Evolutionary conservation across 2,329 filamentous ascomycete genomes (phyloP), one percentile per base, ranked within the genome.

Genomic region (Trichoderma oligosporum): DNA sequence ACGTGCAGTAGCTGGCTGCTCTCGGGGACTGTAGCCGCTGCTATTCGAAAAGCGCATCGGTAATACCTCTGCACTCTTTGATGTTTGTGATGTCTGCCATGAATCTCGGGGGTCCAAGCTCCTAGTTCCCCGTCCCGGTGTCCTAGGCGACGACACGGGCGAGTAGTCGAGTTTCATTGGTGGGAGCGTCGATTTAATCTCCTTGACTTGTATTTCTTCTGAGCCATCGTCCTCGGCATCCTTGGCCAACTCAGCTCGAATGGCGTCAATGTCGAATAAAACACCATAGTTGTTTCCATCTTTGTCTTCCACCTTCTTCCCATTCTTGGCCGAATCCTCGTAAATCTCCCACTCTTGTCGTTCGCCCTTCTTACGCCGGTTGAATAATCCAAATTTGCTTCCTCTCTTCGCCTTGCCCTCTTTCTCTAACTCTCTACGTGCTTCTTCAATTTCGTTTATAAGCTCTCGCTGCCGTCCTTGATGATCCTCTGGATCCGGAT

Each of bases 291-390:
- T 85, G 57, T 72, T 80, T 4, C 77, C 76, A 7, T 77, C 73
- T 60, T 62, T 61, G 31, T 76, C 77, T 14, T 78, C 78, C 7
- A 74, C 74, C 56, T 74, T 75, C 38, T 71, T 70, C 20, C 69
- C 67, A 59, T 60, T 63, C 39, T 69, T 63, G 39, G 45, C 60
- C 14, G 63, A 65, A 1, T 61, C 67, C 66, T 97, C 88, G 70
- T 97, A 97, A 7, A 91, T 91, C 71, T 97, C 93, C 93, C 93
- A 97, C 55, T 89, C 88, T 67, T 91, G 91, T 73, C 91, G 92
- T 68, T 91, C 82, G 0, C 81, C 73, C 72, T 87, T 88, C 74
- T 90, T 96, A 66, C 89, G 91, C 47, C 88, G 84, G 39, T 87
- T 86, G 73, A 97, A 97, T 64, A 95, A 83, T 33, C 85, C 83